Conservation (phyloP, 2,329 filamentous ascomycete genomes). For the Phoma herbarum region DNA sequence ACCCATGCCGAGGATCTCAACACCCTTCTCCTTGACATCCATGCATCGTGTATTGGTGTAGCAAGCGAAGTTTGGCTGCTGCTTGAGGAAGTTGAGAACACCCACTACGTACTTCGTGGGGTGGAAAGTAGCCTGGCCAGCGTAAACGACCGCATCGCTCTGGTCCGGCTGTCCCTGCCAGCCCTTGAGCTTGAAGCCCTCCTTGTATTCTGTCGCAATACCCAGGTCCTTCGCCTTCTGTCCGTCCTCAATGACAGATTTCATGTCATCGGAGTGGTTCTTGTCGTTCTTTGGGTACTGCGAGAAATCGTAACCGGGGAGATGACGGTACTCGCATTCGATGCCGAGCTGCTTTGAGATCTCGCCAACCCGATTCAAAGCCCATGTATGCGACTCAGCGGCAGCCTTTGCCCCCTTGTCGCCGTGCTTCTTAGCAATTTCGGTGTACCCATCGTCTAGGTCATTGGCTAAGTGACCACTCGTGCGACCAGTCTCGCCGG, state of each 20-base stretch:
- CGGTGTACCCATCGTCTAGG: constrained; percentile 62
- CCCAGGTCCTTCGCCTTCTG: constrained; percentile 56
- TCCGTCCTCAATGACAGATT: constrained; percentile 58
- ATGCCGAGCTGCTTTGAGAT: constrained; percentile 60
- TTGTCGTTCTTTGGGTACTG: constrained; percentile 56
- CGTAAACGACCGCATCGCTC: constrained; percentile 59
- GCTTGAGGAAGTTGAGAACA: constrained; percentile 60
- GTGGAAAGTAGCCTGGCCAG: constrained; percentile 64
- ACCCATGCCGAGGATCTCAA: constrained; percentile 56
- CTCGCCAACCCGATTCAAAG: constrained; percentile 61
- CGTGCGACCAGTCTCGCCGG: constrained; percentile 64
- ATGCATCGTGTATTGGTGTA: constrained; percentile 62
- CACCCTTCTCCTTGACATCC: constrained; percentile 59
- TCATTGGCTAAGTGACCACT: constrained; percentile 64
- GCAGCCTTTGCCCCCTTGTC: constrained; percentile 58
- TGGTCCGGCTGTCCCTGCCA: constrained; percentile 63
- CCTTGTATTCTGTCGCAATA: constrained; percentile 54
- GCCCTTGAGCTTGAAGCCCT: constrained; percentile 59
- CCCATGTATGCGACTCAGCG: constrained; percentile 65
- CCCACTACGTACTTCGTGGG: constrained; percentile 65
- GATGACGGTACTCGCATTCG: constrained; percentile 64
- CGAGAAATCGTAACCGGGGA: constrained; percentile 62
- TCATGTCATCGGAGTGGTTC: constrained; percentile 58
- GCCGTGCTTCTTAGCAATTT: constrained; percentile 63
- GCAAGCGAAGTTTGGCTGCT: constrained; percentile 63